Base-by-base conservation (phyloP, 2,329 filamentous ascomycete genomes). In the Paecilomyces sp. region DNA sequence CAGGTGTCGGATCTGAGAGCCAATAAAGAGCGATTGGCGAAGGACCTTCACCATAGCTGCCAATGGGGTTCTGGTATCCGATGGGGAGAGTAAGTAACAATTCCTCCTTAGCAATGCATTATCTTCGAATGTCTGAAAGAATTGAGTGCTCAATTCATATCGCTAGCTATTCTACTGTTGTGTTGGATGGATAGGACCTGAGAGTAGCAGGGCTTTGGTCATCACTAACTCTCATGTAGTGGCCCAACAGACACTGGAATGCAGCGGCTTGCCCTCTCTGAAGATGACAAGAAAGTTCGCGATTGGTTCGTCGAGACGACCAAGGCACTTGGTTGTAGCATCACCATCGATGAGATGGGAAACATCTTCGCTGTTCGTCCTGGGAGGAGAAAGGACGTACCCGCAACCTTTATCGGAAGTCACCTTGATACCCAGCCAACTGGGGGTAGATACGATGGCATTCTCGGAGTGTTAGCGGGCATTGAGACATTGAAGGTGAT, bases 231-330 rank as follows among this genome's bases (percentile, higher is more conserved):
- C 22, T 47, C 11, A 51, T 52, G 30, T 51, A 76, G 74, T 62
- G 67, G 65, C 7, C 63, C 69, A 34, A 88, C 83, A 12, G 85
- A 92, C 60, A 89, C 87, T 0, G 90, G 90, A 60, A 93, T 93
- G 90, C 83, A 85, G 28, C 86, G 90, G 1, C 82, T 93, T 1
- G 79, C 89, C 2, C 80, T 93, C 22, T 87, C 86, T 1, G 85
- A 92, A 65, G 78, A 85, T 1, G 90, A 93, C 70, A 89, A 87
- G 68, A 74, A 83, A 66, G 89, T 83, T 12, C 84, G 90, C 47
- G 85, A 90, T 70, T 94, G 90, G 90, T 92, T 94, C 63, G 81
- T 86, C 0, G 72, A 85, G 18, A 86, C 85, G 0, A 85, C 84
- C 1, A 75, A 83, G 66, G 77, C 76, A 0, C 76, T 92, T 0